Percentiles rank a stretch among this genome's conserved stretches.
These are phyloP conservation scores for Colletotrichum horii DNA, from an alignment of 2,329 filamentous ascomycete species.

Conservation along the genomic window DNA sequence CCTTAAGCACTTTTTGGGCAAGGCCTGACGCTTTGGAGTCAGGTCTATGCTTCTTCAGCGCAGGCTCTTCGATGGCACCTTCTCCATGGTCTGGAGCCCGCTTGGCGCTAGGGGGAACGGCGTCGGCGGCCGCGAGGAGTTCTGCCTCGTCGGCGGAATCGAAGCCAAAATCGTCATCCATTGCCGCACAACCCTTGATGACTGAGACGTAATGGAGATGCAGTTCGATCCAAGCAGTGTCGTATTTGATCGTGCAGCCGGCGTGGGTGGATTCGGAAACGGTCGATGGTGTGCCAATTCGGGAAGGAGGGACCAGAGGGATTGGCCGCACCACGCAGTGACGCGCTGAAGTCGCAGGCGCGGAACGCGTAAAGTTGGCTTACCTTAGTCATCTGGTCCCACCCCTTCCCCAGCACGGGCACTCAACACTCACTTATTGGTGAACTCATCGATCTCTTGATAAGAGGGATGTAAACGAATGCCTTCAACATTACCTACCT, in stretches of 20 bases:
- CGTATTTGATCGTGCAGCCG: neutral
- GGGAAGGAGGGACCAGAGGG: neutral
- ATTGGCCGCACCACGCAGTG: neutral
- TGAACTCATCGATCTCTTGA: neutral
- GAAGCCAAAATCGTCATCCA: constrained; percentile 27
- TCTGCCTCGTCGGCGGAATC: constrained; percentile 24
- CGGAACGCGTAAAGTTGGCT: neutral
- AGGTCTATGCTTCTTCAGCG: neutral
- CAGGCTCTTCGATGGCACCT: neutral
- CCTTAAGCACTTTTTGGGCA: constrained; percentile 34
- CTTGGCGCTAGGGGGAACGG: neutral
- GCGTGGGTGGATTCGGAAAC: neutral
- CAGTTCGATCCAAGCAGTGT: neutral
- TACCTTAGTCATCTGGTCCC: neutral
- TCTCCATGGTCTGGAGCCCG: neutral
- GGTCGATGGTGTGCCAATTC: neutral
- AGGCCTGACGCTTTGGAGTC: neutral
- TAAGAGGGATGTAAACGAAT: neutral
- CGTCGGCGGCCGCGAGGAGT: neutral
- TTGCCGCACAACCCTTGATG: neutral
- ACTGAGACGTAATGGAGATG: neutral
- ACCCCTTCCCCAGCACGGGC: neutral
- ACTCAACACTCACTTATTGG: neutral
- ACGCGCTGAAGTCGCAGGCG: neutral
- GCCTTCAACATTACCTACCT: fast-evolving